A percentile compares a stretch with the other conserved stretches of the same genome.
Conservation (phyloP, 2,329 filamentous ascomycete genomes). For the Zasmidium angulare region DNA sequence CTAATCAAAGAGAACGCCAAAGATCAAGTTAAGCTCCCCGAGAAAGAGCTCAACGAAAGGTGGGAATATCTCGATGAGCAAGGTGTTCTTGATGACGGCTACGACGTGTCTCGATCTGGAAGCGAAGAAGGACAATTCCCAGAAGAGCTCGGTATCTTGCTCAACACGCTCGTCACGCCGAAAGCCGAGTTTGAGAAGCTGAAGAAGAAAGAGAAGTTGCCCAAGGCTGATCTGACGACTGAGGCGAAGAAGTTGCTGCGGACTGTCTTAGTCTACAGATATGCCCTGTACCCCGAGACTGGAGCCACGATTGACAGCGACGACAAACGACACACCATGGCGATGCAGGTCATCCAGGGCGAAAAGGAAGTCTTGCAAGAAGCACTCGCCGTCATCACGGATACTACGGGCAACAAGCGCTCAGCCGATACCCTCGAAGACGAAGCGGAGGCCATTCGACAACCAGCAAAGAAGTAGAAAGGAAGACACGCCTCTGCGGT, state of each 20-base stretch:
- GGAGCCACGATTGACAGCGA: background rate
- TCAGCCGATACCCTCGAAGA: constrained; percentile 23
- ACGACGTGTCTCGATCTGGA: constrained; percentile 52
- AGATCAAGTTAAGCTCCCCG: constrained; percentile 9
- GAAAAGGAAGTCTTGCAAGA: constrained; percentile 68
- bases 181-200: constrained; percentile 43
- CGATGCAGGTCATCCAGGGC: constrained; percentile 65
- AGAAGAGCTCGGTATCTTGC: constrained; percentile 43
- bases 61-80: constrained; percentile 60
- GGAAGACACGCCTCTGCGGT: background rate
- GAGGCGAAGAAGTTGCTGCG: constrained; percentile 43
- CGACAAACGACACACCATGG: constrained; percentile 51
- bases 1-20: constrained; percentile 53
- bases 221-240: constrained; percentile 36
- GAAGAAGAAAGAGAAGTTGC: constrained; percentile 43
- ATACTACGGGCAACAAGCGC: constrained; percentile 22
- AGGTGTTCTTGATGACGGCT: constrained; percentile 69
- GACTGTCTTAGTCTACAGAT: constrained; percentile 40
- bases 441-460: constrained; percentile 21
- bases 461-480: constrained; percentile 22
- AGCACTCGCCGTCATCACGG: constrained; percentile 38
- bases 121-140: constrained; percentile 39
- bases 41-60: constrained; percentile 25
- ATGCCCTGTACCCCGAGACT: constrained; percentile 55
- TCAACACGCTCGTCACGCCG: constrained; percentile 47